Conservation (phyloP, 495 filamentous ascomycete genomes). For the Penicilliopsis zonata region DNA sequence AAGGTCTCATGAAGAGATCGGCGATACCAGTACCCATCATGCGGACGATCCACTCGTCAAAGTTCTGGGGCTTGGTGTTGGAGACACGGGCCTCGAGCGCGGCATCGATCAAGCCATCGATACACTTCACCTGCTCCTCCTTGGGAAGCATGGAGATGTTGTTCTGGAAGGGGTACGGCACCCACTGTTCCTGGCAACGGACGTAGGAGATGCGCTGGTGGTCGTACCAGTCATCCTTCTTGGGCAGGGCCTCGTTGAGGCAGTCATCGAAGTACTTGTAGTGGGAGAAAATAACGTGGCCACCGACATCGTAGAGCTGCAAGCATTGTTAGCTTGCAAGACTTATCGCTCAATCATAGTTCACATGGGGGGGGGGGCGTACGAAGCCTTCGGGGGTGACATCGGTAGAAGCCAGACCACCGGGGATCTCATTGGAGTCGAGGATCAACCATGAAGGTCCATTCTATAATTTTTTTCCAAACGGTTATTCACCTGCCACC, state of each 20-base stretch:
- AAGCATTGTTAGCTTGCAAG: conserved; percentile 11
- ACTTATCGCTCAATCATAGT: too few relatives aligned
- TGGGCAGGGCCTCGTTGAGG: conserved; percentile 90
- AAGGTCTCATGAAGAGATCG: conserved; percentile 96
- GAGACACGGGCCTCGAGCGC: conserved; percentile 73
- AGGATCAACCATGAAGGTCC: conserved; percentile 93
- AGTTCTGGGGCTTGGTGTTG: conserved; percentile 85
- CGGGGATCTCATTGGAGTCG: conserved; percentile 84
- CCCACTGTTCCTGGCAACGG: conserved; percentile 90
- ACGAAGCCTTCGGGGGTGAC: conserved; percentile 95
- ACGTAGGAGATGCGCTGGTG: conserved; percentile 99
- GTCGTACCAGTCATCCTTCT: conserved; percentile 88
- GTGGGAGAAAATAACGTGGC: conserved; percentile 99
- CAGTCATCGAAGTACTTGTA: conserved; percentile 99
- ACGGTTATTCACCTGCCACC: background rate
- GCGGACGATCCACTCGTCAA: conserved; percentile 96
- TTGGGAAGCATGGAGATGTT: conserved; percentile 98
- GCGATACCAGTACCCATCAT: conserved; percentile 86
- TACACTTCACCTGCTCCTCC: conserved; percentile 89
- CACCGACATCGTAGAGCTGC: conserved; percentile 97
- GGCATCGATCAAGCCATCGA: conserved; percentile 96
- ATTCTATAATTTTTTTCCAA: conserved; percentile 40
- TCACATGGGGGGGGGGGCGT: too few relatives aligned
- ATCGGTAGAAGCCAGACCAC: conserved; percentile 94
- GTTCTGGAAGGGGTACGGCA: conserved; percentile 99